phyloP scores from a whole-genome alignment of 1,139 yeast genomes.

The Yamadazyma epiphylla region DNA sequence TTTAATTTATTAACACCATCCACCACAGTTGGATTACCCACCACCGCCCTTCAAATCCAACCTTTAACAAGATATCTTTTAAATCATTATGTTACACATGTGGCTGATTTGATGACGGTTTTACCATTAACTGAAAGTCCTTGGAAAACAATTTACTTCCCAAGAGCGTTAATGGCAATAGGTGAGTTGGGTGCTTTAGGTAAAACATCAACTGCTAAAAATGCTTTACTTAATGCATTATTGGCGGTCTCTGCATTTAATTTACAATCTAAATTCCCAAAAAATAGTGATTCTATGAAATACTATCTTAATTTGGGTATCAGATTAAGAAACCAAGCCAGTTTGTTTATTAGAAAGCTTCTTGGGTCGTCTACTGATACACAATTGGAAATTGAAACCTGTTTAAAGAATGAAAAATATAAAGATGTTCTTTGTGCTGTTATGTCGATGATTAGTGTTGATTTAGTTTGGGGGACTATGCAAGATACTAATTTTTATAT shows the following conservation, averaged over 20 bases:
- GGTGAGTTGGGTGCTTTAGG: conserved; percentile 81
- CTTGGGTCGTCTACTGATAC: conserved; percentile 32
- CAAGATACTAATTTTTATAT: conserved; percentile 76
- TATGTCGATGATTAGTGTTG: conserved; percentile 83
- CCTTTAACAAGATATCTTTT: conserved; percentile 68
- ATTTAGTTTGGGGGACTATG: conserved; percentile 90
- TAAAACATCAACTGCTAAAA: conserved; percentile 68
- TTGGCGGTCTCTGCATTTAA: conserved; percentile 82
- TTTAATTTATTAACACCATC: conserved; percentile 28
- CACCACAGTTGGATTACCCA: conserved; percentile 44
- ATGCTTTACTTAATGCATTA: conserved; percentile 74
- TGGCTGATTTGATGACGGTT: conserved; percentile 86
- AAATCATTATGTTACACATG: conserved; percentile 72
- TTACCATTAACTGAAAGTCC: conserved; percentile 79
- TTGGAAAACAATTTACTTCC: conserved; percentile 82
- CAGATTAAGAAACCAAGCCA: conserved; percentile 71
- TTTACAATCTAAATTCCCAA: conserved; percentile 65
- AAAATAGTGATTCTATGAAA: conserved; percentile 59
- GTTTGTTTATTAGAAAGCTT: conserved; percentile 55
- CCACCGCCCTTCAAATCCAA: conserved; percentile 58
- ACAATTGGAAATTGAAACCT: conserved; percentile 39
- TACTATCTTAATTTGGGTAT: conserved; percentile 71
- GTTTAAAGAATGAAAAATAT: conserved; percentile 66
- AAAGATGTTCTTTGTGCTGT: conserved; percentile 84
- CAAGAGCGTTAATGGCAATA: conserved; percentile 74